Evolutionary conservation across 345 rosid genomes (phyloP), one percentile per base, ranked within the genome.

Genomic region (Linum lewisii): DNA sequence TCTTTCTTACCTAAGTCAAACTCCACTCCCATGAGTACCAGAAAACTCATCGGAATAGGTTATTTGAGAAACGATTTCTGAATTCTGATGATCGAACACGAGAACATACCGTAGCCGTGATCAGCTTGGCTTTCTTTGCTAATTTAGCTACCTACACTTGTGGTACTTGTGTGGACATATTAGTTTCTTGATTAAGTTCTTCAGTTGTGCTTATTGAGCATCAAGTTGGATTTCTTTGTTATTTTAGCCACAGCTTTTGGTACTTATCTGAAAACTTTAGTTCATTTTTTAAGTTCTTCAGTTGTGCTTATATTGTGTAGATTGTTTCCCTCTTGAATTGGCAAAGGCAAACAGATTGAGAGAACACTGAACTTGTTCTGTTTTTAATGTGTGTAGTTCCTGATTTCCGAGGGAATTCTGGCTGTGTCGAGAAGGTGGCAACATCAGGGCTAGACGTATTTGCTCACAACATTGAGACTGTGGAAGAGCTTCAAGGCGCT

Each of bases 381-480:
- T 64, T 63, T 16, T 42, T 64, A 62, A 14, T 20, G 65, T 56
- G 38, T 73, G 38, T 62, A 93, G 99, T 90, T 77, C 99, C 99
- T 73, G 97, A 94, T 82, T 94, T 90, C 71, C 88, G 83, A 52
- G 99, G 96, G 64, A 84, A 90, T 61, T 37, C 73, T 44, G 74
- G 72, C 49, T 90, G 95, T 54, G 95, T 94, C 20, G 93, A 84
- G 81, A 86, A 79, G 72, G 97, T 90, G 63, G 78, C 96, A 42
- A 87, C 65, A 74, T 87, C 97, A 16, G 97, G 96, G 42, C 73
- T 94, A 53, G 84, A 94, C 71, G 97, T 90, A 55, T 69, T 94
- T 64, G 99, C 97, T 64, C 99, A 94, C 76, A 94, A 94, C 69
- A 90, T 94, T 47, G 97, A 94, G 83, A 90, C 97, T 3, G 99